These are phyloP conservation scores for Debaryomyces coudertii DNA, from an alignment of 1,139 yeast genomes.

Conservation along the genomic window DNA sequence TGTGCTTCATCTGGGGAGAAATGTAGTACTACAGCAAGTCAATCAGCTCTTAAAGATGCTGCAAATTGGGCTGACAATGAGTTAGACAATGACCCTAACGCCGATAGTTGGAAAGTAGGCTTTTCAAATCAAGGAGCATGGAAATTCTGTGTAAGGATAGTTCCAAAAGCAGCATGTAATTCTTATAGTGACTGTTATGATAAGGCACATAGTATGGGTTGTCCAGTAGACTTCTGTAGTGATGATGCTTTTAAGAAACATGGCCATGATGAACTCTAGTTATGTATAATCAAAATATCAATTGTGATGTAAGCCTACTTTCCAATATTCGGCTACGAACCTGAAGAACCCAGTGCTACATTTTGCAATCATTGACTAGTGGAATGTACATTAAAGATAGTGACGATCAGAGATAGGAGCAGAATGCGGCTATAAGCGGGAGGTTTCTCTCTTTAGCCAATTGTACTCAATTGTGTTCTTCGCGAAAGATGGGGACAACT, in stretches of 20 bases:
- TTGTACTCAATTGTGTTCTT: constrained; percentile 57
- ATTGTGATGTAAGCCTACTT: too few relatives aligned
- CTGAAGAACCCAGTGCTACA: neutral
- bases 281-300: too few relatives aligned
- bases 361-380: neutral
- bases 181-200: neutral
- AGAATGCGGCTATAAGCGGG: constrained; percentile 29
- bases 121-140: neutral
- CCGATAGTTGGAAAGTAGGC: neutral
- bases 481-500: constrained; percentile 49
- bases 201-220: neutral
- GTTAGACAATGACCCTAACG: neutral
- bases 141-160: neutral
- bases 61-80: neutral
- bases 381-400: neutral
- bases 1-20: neutral
- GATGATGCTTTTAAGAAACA: neutral
- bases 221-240: neutral
- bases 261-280: neutral
- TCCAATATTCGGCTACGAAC: constrained; percentile 6
- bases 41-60: neutral
- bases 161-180: neutral
- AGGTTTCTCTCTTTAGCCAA: constrained; percentile 81
- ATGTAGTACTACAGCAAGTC: neutral
- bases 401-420: neutral